Base-by-base conservation (phyloP, 2,329 filamentous ascomycete species). In the Rutstroemia sp. region DNA sequence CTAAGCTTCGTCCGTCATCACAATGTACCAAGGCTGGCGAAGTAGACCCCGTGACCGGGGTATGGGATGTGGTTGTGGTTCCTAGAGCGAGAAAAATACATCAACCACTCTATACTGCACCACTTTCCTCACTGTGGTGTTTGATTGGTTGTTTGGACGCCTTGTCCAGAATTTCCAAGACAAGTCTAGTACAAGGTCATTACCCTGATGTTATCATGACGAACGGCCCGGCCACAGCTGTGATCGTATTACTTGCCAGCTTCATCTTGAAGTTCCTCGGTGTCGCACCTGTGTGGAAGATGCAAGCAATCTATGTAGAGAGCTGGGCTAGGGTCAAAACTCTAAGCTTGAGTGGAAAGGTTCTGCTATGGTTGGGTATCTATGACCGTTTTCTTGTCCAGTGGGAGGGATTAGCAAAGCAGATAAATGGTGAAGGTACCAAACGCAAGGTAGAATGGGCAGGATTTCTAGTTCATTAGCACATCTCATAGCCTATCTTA, bases 181-280 rank as follows among this genome's bases (percentile, higher is more conserved):
- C 64, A 59, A 58, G 66, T 59, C 58, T 48, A 39, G 71, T 57
- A 25, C 72, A 60, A 21, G 65, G 67, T 52, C 69, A 62, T 16
- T 84, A 82, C 58, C 92, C 90, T 0, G 84, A 89, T 65, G 73
- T 92, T 2, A 86, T 97, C 54, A 74, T 95, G 54, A 90, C 87
- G 51, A 96, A 97, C 67, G 92, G 92, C 0, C 92, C 92, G 0
- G 92, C 87, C 0, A 96, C 90, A 0, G 89, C 86, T 1, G 89
- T 95, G 59, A 85, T 95, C 38, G 76, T 96, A 48, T 71, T 87
- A 4, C 67, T 85, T 2, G 81, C 82, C 0, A 75, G 76, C 1
- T 70, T 80, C 2, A 48, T 83, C 14, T 65, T 88, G 51, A 76
- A 68, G 59, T 70, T 72, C 49, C 58, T 72, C 27, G 79, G 77